A percentile compares a stretch with the other conserved stretches of the same genome.
Conservation (phyloP, 257 asterid species). For the Nicotiana tomentosiformis region DNA sequence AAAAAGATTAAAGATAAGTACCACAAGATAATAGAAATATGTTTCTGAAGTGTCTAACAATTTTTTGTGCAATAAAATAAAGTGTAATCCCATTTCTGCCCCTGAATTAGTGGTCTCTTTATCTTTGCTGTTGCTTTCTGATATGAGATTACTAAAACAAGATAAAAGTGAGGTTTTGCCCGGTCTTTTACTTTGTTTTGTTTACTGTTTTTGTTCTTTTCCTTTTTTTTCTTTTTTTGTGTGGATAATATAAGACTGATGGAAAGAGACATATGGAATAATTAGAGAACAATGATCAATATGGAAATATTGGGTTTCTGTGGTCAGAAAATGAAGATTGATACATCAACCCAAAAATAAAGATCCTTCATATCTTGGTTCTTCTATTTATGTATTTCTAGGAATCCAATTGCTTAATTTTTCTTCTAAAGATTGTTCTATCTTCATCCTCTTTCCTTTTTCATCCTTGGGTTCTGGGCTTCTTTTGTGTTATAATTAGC, state of each 20-base stretch:
- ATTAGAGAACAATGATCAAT: slow-evolving; percentile 20
- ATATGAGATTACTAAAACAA: slow-evolving; percentile 20
- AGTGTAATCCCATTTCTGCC: not conserved
- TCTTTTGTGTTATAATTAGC: too few relatives aligned
- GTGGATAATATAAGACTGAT: slow-evolving; percentile 15
- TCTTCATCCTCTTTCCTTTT: not conserved
- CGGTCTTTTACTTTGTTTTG: not conserved
- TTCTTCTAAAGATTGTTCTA: not conserved
- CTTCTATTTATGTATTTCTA: not conserved
- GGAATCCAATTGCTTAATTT: not conserved
- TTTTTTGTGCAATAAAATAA: not conserved
- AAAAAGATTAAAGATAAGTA: not conserved
- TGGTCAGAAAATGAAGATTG: slow-evolving; percentile 51
- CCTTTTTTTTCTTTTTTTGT: not conserved
- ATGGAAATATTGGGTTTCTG: slow-evolving; percentile 35
- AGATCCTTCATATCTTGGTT: slow-evolving; percentile 21
- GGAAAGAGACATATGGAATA: slow-evolving; percentile 20
- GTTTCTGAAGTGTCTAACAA: not conserved
- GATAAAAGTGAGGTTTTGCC: not conserved
- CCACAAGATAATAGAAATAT: not conserved
- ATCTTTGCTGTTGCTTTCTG: slow-evolving; percentile 8
- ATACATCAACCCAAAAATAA: slow-evolving; percentile 24
- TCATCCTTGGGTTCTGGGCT: too few relatives aligned
- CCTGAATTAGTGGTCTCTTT: not conserved
- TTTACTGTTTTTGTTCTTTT: slow-evolving; percentile 11